These are phyloP conservation scores for Sporothrix inflata DNA, from an alignment of 2,329 filamentous ascomycete species.

Conservation along the genomic window DNA sequence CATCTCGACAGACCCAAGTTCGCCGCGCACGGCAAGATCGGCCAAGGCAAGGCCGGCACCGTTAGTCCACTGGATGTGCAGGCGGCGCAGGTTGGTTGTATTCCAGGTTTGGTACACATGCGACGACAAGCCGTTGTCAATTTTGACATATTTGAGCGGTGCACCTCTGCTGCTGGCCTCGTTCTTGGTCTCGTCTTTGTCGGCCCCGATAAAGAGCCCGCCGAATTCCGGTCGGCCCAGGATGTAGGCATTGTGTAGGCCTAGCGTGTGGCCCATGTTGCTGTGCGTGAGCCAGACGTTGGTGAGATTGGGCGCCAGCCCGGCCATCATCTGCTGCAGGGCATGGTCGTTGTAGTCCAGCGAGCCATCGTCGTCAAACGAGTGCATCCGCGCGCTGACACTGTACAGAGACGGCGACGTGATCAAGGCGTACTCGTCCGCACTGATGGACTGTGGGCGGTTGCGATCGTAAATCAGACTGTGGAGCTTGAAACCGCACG, in stretches of 20 bases:
- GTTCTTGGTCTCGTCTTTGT: background rate
- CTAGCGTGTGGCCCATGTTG: background rate
- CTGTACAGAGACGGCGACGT: background rate
- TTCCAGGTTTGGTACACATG: background rate
- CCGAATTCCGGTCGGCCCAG: background rate
- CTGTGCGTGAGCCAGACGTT: background rate
- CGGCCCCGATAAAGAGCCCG: background rate
- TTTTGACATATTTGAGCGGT: background rate
- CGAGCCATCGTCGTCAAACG: background rate
- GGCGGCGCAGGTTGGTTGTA: background rate
- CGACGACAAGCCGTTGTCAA: background rate
- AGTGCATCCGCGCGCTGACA: background rate
- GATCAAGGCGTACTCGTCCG: background rate
- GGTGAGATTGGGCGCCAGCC: constrained; percentile 1
- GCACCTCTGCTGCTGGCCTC: background rate
- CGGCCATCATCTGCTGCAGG: background rate
- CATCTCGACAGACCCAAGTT: background rate
- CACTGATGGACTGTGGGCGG: background rate
- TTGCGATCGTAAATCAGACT: background rate
- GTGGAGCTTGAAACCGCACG: background rate
- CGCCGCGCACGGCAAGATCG: background rate
- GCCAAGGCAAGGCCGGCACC: background rate
- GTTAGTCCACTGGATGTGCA: background rate
- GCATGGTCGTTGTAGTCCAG: constrained; percentile 1
- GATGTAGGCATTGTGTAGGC: background rate